Conservation (phyloP, 306 rosid genomes). For the Inga laurina region DNA sequence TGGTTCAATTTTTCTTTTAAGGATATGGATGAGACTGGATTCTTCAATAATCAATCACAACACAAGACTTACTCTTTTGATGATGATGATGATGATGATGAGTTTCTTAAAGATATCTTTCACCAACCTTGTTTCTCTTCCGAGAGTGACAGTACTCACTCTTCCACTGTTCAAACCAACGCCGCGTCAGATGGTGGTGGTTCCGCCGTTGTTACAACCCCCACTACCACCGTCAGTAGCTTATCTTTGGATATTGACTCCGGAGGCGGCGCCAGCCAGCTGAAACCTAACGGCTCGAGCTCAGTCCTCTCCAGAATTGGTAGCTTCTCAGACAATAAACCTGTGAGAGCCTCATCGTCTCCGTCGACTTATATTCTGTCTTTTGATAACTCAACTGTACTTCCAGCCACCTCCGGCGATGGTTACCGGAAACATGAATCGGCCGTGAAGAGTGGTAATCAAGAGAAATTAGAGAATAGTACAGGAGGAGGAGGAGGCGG, state of each 20-base stretch:
- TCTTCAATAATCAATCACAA: conserved; percentile 16
- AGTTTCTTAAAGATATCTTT: conserved; percentile 26
- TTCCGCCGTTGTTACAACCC: neutral
- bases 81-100: conserved; percentile 4
- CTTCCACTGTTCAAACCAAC: neutral
- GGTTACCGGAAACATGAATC: conserved; percentile 4
- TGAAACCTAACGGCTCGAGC: neutral
- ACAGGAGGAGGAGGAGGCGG: neutral
- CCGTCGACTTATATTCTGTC: conserved; percentile 26
- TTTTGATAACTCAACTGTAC: conserved; percentile 20
- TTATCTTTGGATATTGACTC: neutral
- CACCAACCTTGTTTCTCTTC: conserved; percentile 31
- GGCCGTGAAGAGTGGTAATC: neutral
- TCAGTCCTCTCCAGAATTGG: conserved; percentile 9
- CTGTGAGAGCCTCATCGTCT: neutral
- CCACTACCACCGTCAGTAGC: neutral
- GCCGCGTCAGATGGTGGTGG: neutral
- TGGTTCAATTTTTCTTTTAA: neutral
- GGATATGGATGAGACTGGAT: conserved; percentile 19
- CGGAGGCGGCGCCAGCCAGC: neutral
- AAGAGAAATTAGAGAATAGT: neutral
- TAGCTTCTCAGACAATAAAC: neutral
- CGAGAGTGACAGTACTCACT: conserved; percentile 17
- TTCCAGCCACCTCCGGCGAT: neutral
- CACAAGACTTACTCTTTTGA: conserved; percentile 10